Base-by-base conservation (phyloP, 148 eudicot genomes). In the Rheum nobile region DNA sequence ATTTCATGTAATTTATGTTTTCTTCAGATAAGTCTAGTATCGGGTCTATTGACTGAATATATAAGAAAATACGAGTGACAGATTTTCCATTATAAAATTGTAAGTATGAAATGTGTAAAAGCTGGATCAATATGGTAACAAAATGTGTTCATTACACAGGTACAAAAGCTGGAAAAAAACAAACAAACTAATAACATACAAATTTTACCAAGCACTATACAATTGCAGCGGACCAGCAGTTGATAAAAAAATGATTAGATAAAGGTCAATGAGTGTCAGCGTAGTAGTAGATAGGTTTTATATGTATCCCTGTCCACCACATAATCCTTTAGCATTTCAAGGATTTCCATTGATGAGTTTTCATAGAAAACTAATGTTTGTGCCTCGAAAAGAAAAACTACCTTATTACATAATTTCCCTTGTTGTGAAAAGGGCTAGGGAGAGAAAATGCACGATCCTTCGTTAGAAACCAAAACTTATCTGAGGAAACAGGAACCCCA, bases 351-450 rank as follows among this genome's bases (percentile, higher is more conserved):
- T 29, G 29, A 22, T n/a, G 19, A 65, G 41, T 65, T 65, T 34
- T n/a, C 19, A 28, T 34, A 65, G 8, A 34, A 65, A 34, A 13
- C 41, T 57, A 7, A 31, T 32, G 21, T 65, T 4, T 34, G 41
- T 16, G 70, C 41, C 52, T 65, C 52, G 16, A 71, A 71, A 63
- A n/a, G 29, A 32, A 11, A n/a, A 47, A 71, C 29, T 88, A 95
- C 97, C 98, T 91, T 80, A 95, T 95, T 47, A 91, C 89, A 79
- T 90, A 95, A 83, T 95, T 95, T 80, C 98, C 98, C 81, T 77
- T 82, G 84, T 95, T 91, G 73, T 91, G 82, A 82, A 95, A 95
- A 71, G 98, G 98, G 79, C 84, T 84, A 75, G 97, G 97, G 72
- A 95, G 78, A 54, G 98, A 77, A 69, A 89, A 77, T 55, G 98